These are phyloP conservation scores for Carex kokanica DNA, from an alignment of 176 grass and related monocot genomes.

Conservation along the genomic window DNA sequence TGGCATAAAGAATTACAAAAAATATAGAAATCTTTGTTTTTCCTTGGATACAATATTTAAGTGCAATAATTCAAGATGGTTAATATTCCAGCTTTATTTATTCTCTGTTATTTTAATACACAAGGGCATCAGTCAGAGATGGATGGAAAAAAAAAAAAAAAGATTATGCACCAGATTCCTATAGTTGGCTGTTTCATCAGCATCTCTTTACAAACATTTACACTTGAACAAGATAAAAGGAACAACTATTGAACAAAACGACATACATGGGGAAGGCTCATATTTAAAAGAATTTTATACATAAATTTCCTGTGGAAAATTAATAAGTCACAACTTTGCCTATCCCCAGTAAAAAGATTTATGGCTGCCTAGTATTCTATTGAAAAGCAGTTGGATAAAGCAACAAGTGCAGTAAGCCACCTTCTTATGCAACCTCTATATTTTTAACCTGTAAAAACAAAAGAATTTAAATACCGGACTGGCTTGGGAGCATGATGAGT, in stretches of 20 bases:
- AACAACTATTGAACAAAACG: not conserved
- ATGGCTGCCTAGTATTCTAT: not conserved
- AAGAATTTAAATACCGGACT: not conserved
- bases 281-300: not conserved
- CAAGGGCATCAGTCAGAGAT: not conserved
- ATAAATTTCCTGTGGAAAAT: not conserved
- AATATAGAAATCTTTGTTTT: not conserved
- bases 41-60: constrained; percentile 19
- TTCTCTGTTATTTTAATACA: constrained; percentile 9
- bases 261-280: not conserved
- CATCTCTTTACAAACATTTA: not conserved
- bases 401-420: not conserved
- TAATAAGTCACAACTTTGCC: not conserved
- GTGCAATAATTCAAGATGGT: not conserved
- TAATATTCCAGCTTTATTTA: not conserved
- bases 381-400: not conserved
- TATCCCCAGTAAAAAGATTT: not conserved
- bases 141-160: not conserved
- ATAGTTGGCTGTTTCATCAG: not conserved
- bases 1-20: not conserved
- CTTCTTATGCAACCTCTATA: not conserved
- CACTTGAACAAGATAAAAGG: not conserved
- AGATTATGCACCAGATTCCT: not conserved
- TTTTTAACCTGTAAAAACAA: not conserved
- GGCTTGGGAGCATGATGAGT: not conserved